Evolutionary conservation across 176 grass and related monocot species (phyloP), one percentile per base, ranked within the genome.

Genomic region (Eleusine coracana): DNA sequence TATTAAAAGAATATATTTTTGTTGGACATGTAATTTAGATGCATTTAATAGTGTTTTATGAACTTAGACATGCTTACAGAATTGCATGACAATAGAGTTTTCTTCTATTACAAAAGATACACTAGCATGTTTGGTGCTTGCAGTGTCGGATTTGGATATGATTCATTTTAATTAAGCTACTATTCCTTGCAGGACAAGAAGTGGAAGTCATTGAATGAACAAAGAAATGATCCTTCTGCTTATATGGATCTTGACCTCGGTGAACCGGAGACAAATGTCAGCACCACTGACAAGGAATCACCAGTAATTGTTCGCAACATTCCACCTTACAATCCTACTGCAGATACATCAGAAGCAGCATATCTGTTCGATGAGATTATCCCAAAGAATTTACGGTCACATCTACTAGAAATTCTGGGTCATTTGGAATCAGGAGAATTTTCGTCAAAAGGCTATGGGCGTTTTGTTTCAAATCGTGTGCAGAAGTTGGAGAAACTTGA

Each of bases 321-420:
- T 96, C 96, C 96, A 56, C 96, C 96, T 31, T 77, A 96, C 80
- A 73, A 99, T 90, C 80, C 74, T 77, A 72, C 80, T 34, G 96
- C 92, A 55, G 87, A 93, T 91, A 80, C 77, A 60, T 69, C 96
- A 75, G 91, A 96, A 51, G 89, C 73, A 44, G 93, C 74, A 55
- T 99, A 99, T 85, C 50, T 72, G 68, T 66, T 99, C 15, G 73
- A 95, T 82, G 85, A 96, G 70, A 99, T 99, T 81, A 94, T 99
- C 83, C 91, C 93, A 40, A 93, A 66, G 70, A 85, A 67, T 80
- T 80, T 96, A 76, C 77, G 89, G 6, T 28, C 68, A 5, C 72
- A 96, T 74, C 92, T 99, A 73, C 67, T 93, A 58, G 74, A 93
- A 63, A 99, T 96, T 79, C 16, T 99, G 31, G 66, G 58, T 20